Evolutionary conservation across 805 yeast species (phyloP).

Genomic region (Lipomyces chichibuensis): DNA sequence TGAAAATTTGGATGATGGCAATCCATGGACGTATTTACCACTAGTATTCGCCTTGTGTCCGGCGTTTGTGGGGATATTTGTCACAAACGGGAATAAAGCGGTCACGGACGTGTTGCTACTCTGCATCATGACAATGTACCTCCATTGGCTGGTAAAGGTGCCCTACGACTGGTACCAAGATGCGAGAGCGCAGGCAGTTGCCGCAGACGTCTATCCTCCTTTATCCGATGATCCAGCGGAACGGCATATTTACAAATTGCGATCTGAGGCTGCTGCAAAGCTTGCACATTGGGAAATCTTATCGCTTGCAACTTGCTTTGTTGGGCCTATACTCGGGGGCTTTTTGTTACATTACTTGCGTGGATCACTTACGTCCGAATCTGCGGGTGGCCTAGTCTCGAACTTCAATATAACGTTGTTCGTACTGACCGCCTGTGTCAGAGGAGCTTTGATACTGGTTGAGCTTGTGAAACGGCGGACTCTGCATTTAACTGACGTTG

Average conservation of each 20-base stretch:
- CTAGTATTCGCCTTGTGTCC: constrained; percentile 18
- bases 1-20: neutral
- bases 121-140: constrained; percentile 19
- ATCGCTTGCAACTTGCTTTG: constrained; percentile 15
- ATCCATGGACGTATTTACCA: constrained; percentile 19
- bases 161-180: constrained; percentile 25
- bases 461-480: constrained; percentile 20
- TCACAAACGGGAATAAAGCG: constrained; percentile 9
- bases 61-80: constrained; percentile 16
- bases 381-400: constrained; percentile 18
- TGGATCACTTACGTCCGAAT: neutral
- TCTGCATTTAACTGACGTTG: neutral
- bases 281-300: constrained; percentile 21
- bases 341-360: constrained; percentile 18
- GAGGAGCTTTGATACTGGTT: constrained; percentile 10
- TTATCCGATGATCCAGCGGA: constrained; percentile 6
- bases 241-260: neutral
- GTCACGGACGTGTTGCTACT: constrained; percentile 18
- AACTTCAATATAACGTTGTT: constrained; percentile 28
- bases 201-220: constrained; percentile 1
- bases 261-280: constrained; percentile 7
- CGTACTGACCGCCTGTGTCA: constrained; percentile 17
- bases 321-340: constrained; percentile 24
- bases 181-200: constrained; percentile 11
- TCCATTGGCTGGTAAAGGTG: constrained; percentile 16